Evolutionary conservation across 2,329 filamentous ascomycete genomes (phyloP).

Genomic region (Coniosporium tulheliwenetii): DNA sequence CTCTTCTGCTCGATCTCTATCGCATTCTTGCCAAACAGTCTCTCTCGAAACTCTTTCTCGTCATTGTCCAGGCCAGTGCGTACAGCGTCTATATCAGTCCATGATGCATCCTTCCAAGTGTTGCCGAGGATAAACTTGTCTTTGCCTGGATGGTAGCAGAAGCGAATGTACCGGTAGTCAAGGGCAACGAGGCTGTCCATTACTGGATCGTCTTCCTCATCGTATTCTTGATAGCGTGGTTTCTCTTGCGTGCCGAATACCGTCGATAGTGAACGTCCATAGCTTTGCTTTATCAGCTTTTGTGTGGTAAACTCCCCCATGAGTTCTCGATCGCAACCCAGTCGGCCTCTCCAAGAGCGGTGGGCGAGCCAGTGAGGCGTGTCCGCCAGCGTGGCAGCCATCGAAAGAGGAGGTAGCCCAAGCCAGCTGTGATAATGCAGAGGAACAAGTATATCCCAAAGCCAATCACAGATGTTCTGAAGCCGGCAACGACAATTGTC

Average conservation of each 20-base stretch:
- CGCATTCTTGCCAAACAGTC: conserved; percentile 76
- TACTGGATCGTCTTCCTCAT: conserved; percentile 60
- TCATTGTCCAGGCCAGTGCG: conserved; percentile 74
- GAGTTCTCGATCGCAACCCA: conserved; percentile 98
- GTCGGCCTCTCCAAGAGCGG: conserved; percentile 56
- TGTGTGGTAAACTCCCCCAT: conserved; percentile 84
- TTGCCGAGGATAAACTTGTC: conserved; percentile 79
- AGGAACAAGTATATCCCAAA: conserved; percentile 52
- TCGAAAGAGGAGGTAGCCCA: conserved; percentile 70
- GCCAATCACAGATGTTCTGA: conserved; percentile 59
- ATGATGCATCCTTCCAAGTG: conserved; percentile 87
- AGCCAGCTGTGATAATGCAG: conserved; percentile 56
- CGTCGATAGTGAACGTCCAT: conserved; percentile 47
- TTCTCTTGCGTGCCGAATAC: conserved; percentile 56
- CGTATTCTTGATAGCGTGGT: conserved; percentile 46
- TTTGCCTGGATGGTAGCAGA: conserved; percentile 76
- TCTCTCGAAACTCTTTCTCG: conserved; percentile 66
- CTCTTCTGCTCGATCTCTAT: conserved; percentile 92
- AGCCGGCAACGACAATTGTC: conserved; percentile 85
- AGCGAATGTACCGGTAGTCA: conserved; percentile 87
- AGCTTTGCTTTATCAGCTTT: conserved; percentile 42
- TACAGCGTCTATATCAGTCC: conserved; percentile 63
- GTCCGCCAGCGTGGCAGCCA: conserved; percentile 88
- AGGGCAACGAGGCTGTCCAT: conserved; percentile 60
- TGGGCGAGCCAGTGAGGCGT: conserved; percentile 52